Conservation (phyloP, 352 stramenopile species). For the Pythium monospermum region DNA sequence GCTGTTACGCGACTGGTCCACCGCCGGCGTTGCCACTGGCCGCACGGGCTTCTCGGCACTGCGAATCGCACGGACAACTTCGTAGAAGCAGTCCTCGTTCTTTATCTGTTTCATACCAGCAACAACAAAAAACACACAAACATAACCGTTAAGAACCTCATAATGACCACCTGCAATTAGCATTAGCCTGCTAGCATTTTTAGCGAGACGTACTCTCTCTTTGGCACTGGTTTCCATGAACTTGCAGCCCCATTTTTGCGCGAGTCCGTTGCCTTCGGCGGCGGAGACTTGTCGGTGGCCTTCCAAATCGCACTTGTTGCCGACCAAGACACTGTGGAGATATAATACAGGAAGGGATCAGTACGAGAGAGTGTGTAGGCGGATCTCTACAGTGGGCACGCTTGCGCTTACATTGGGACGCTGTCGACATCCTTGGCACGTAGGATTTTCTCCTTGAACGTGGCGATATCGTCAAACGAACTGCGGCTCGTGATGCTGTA, state of each 20-base stretch:
- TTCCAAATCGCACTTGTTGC: slow-evolving; percentile 87
- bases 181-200: background rate
- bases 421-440: slow-evolving; percentile 85
- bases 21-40: slow-evolving; percentile 3
- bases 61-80: slow-evolving; percentile 85
- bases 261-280: slow-evolving; percentile 59
- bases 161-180: no score
- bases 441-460: slow-evolving; percentile 89
- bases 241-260: slow-evolving; percentile 69
- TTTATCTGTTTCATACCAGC: slow-evolving; percentile 47
- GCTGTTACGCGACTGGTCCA: slow-evolving; percentile 21
- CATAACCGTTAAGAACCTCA: no score
- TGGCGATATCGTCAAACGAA: slow-evolving; percentile 87
- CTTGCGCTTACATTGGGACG: slow-evolving; percentile 74
- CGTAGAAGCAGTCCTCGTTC: slow-evolving; percentile 89
- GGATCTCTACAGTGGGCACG: no score
- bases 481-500: slow-evolving; percentile 88
- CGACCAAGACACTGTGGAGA: slow-evolving; percentile 65
- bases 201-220: slow-evolving; percentile 53
- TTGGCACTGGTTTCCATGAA: slow-evolving; percentile 90
- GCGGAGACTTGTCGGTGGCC: slow-evolving; percentile 63
- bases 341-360: slow-evolving; percentile 3
- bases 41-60: slow-evolving; percentile 59
- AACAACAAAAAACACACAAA: no score
- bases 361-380: no score